Evolutionary conservation across 139 green algal genomes (phyloP), one percentile per base, ranked within the genome.

Genomic region (Bryopsis sp.): DNA sequence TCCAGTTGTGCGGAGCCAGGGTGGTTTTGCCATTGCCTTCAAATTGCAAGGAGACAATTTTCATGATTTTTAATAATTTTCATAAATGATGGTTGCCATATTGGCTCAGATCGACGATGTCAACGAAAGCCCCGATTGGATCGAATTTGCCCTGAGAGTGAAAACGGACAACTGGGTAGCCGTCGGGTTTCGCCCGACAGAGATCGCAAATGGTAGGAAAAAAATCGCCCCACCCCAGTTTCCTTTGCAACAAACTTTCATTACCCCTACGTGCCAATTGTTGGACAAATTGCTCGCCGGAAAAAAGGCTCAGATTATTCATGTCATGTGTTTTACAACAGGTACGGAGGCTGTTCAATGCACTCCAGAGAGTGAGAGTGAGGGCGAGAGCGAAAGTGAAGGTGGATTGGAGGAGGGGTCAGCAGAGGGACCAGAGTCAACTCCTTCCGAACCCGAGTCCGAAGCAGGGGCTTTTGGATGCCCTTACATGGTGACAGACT

Each of bases 331-430:
- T n/a, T n/a, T n/a, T n/a, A n/a, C n/a, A n/a, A n/a, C n/a, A n/a
- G n/a, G n/a, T n/a, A n/a, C n/a, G n/a, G n/a, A n/a, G n/a, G 57
- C 59, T 8, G 59, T 48, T 3, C 34, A 35, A 15, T 33, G 4
- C 59, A 11, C 7, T 7, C 24, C 8, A 67, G 59, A 48, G 7
- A 24, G 34, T 67, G 59, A 67, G 59, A 33, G 34, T 26, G 26
- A 67, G 59, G 59, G 6, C 15, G 59, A 33, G 15, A 50, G 32
- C 32, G 59, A 67, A 54, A 19, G 43, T 54, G 43, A 54, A 54
- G 15, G 15, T 54, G 43, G 43, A 54, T 26, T 54, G 11, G 43
- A 54, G 15, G 43, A 54, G 15, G n/a, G n/a, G n/a, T n/a, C n/a
- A n/a, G n/a, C n/a, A n/a, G n/a, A n/a, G n/a, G n/a, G n/a, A n/a